These are phyloP conservation scores for Paramarasmius palmivorus DNA, from an alignment of 1,284 basidiomycete genomes.

Conservation along the genomic window DNA sequence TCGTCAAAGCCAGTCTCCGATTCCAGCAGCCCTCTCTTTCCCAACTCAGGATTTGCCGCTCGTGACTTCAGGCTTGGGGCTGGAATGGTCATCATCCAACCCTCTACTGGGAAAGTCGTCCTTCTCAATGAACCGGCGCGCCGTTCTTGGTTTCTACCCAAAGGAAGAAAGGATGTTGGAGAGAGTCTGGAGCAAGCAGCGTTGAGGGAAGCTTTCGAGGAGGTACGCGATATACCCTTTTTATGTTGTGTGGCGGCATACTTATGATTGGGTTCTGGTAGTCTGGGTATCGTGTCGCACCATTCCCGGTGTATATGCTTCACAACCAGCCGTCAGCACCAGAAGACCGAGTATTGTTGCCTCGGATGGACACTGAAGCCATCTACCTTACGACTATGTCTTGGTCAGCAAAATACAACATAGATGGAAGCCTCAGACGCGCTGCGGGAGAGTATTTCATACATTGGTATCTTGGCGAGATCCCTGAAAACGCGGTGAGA, in stretches of 20 bases:
- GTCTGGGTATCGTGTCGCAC: conserved; percentile 54
- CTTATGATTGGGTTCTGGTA: conserved; percentile 22
- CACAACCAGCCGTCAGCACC: conserved; percentile 42
- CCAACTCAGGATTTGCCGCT: conserved; percentile 44
- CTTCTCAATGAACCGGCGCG: conserved; percentile 40
- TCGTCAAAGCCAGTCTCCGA: conserved; percentile 29
- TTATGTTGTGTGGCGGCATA: conserved; percentile 1
- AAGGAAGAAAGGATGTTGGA: conserved; percentile 63
- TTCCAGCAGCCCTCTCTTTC: conserved; percentile 36
- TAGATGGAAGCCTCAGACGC: conserved; percentile 16
- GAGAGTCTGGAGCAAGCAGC: conserved; percentile 59
- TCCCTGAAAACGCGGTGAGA: conserved; percentile 51
- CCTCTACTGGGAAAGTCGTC: conserved; percentile 36
- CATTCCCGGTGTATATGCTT: conserved; percentile 44
- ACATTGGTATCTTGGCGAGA: conserved; percentile 55
- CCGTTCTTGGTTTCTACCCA: conserved; percentile 58
- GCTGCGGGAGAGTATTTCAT: conserved; percentile 49
- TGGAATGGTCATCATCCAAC: conserved; percentile 63
- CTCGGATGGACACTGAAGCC: conserved; percentile 42
- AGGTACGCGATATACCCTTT: conserved; percentile 39
- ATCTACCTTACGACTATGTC: conserved; percentile 39
- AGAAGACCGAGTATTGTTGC: conserved; percentile 10
- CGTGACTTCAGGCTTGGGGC: conserved; percentile 56
- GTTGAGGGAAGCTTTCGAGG: conserved; percentile 64
- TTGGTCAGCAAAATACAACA: conserved; percentile 27